Evolutionary conservation across 2,329 filamentous ascomycete species (phyloP).

Genomic region (Colletotrichum spinosum): DNA sequence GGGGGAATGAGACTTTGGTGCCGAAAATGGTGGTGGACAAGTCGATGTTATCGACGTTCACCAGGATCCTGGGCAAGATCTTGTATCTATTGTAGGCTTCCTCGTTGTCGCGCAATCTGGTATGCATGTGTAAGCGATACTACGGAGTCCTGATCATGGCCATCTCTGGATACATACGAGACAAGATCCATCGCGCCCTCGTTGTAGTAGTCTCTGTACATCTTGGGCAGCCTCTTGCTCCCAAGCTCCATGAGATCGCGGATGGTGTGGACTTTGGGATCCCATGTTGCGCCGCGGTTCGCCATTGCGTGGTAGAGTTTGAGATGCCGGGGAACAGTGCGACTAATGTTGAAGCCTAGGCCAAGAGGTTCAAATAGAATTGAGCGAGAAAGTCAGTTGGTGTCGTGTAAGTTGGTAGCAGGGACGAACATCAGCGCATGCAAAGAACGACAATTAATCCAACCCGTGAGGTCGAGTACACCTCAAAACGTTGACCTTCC

Average conservation of each 20-base stretch:
- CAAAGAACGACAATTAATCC: not conserved
- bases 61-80: constrained; percentile 58
- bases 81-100: constrained; percentile 63
- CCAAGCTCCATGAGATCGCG: constrained; percentile 54
- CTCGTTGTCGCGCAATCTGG: constrained; percentile 60
- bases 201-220: constrained; percentile 65
- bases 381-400: too few species aligned
- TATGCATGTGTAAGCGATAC: constrained; percentile 24
- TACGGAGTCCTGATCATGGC: constrained; percentile 8
- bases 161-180: constrained; percentile 46
- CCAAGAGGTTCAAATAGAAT: not conserved
- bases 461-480: not conserved
- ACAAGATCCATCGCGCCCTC: constrained; percentile 66
- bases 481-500: constrained; percentile 1
- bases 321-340: not conserved
- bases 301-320: constrained; percentile 11
- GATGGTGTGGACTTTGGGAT: constrained; percentile 31
- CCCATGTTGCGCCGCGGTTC: constrained; percentile 34
- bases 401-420: not conserved
- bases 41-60: constrained; percentile 51
- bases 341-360: not conserved
- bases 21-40: constrained; percentile 58
- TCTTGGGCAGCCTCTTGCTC: constrained; percentile 51
- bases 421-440: not conserved
- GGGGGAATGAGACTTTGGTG: constrained; percentile 57